Percentiles rank a stretch among this genome's conserved stretches.
phyloP scores from a whole-genome alignment of 257 asterid genomes.

The Solanum arcanum region DNA sequence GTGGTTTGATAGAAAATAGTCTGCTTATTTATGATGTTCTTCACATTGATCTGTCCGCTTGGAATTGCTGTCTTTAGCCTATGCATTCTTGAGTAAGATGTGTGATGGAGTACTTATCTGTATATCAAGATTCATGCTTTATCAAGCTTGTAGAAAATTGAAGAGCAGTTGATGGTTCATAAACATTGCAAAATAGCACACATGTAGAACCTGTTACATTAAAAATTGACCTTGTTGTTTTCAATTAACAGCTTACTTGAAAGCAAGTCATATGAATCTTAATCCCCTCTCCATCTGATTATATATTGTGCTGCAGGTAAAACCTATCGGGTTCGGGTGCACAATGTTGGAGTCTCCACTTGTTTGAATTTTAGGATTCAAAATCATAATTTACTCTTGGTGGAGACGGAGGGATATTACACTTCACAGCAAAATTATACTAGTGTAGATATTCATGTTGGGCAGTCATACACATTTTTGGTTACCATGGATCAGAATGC shows the following conservation, averaged over 20 bases:
- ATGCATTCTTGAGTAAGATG: neutral
- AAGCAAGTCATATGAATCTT: neutral
- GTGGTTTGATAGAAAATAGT: neutral
- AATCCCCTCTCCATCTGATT: neutral
- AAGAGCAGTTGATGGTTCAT: neutral
- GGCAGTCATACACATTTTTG: constrained; percentile 77
- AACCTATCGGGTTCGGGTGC: constrained; percentile 82
- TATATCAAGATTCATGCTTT: neutral
- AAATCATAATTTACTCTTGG: constrained; percentile 75
- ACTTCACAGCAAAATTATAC: constrained; percentile 74
- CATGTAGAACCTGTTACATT: neutral
- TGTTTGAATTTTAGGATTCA: constrained; percentile 83
- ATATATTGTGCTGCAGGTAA: constrained; percentile 41
- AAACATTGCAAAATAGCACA: neutral
- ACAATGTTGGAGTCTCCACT: constrained; percentile 82
- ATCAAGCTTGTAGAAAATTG: neutral
- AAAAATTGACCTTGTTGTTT: neutral
- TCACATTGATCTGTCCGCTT: neutral
- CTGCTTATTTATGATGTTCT: neutral
- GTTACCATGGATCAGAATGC: constrained; percentile 95
- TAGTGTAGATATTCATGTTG: constrained; percentile 82
- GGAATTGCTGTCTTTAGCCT: neutral
- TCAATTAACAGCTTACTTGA: neutral
- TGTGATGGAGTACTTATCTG: no score
- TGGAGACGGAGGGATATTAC: constrained; percentile 85